Percentiles rank a stretch among this genome's conserved stretches.
Evolutionary conservation across 345 rosid genomes (phyloP).

Genomic region (Rhodamnia rubescens): DNA sequence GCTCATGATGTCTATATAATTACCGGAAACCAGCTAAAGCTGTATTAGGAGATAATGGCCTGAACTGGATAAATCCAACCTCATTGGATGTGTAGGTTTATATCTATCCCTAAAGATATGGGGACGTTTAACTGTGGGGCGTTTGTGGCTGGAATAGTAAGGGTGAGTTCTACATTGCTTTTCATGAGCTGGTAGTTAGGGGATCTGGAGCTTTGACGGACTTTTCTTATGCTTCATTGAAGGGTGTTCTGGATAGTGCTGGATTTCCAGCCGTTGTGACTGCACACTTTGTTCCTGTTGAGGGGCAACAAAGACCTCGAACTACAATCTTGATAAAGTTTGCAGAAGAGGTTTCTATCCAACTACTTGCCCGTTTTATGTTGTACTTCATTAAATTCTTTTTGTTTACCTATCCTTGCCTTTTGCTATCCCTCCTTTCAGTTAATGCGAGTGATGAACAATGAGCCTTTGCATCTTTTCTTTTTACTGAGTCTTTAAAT

Average conservation of each 20-base stretch:
- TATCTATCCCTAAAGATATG: constrained; percentile 97
- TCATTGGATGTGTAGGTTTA: constrained; percentile 39
- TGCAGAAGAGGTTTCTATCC: constrained; percentile 71
- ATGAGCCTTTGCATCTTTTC: neutral
- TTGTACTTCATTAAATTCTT: neutral
- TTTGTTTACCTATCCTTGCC: neutral
- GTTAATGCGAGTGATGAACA: neutral
- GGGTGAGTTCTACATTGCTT: constrained; percentile 29
- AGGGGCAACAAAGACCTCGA: constrained; percentile 94
- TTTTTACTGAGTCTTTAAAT: neutral
- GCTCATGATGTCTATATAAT: neutral
- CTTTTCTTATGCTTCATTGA: constrained; percentile 2
- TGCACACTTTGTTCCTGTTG: constrained; percentile 97
- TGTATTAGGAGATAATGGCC: neutral
- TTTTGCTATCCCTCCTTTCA: neutral
- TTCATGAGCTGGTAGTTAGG: neutral
- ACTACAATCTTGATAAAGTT: constrained; percentile 95
- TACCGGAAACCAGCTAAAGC: neutral
- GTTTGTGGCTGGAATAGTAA: constrained; percentile 98
- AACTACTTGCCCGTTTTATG: neutral
- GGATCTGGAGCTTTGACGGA: constrained; percentile 2
- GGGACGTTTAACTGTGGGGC: constrained; percentile 99
- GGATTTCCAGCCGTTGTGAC: constrained; percentile 98
- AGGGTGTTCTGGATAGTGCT: constrained; percentile 93
- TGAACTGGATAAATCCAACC: neutral